Percentiles rank a stretch among this genome's conserved stretches.
phyloP scores from a whole-genome alignment of 1,284 basidiomycete genomes.

The Papiliotrema terrestris region DNA sequence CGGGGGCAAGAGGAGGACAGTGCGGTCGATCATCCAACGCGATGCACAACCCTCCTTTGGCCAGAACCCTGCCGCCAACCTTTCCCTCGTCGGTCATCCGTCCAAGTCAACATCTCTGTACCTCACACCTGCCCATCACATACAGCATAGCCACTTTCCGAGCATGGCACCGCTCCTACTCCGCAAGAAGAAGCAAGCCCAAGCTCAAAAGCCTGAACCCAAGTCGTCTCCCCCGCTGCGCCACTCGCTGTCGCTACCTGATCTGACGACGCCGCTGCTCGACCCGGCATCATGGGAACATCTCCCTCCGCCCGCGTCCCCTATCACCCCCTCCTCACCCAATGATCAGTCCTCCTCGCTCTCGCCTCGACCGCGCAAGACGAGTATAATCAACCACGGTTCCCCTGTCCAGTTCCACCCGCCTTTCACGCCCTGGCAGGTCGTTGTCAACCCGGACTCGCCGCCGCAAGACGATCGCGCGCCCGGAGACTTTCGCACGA shows the following conservation, averaged over 20 bases:
- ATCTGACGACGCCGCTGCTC: constrained; percentile 35
- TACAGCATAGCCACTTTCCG: not conserved
- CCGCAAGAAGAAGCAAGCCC: not conserved
- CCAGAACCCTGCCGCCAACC: not conserved
- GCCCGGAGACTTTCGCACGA: constrained; percentile 5
- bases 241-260: constrained; percentile 36
- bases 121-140: too few species aligned
- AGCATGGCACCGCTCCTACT: constrained; percentile 1
- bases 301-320: constrained; percentile 7
- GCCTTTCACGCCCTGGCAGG: constrained; percentile 30
- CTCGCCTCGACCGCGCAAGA: not conserved
- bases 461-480: not conserved
- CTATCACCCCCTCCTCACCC: not conserved
- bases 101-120: too few species aligned
- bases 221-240: constrained; percentile 8
- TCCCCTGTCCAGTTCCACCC: constrained; percentile 30
- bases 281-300: constrained; percentile 33
- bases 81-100: too few species aligned
- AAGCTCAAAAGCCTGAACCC: not conserved
- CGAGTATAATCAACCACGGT: constrained; percentile 8
- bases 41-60: too few species aligned
- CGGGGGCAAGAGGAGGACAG: too few species aligned
- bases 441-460: constrained; percentile 7
- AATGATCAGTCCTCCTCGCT: not conserved
- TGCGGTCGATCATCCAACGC: too few species aligned